Conservation (phyloP, 495 filamentous ascomycete species). For the Gamarada debralockiae region DNA sequence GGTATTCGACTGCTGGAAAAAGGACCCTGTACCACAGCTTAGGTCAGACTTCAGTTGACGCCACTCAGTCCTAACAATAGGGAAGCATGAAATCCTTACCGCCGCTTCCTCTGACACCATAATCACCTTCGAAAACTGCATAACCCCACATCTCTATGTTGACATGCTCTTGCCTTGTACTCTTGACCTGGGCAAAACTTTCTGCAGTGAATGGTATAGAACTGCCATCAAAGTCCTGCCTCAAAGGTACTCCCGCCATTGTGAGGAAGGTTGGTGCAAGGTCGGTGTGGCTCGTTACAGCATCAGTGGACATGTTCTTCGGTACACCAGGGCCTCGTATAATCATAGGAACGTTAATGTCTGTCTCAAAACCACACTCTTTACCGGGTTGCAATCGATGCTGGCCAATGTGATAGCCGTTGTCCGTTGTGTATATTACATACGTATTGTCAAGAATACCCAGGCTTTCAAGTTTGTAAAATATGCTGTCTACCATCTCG, state of each 20-base stretch:
- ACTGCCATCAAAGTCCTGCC: conserved; percentile 48
- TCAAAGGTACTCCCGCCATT: conserved; percentile 36
- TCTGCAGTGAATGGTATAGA: conserved; percentile 39
- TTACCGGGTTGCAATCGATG: conserved; percentile 65
- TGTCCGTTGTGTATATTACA: conserved; percentile 63
- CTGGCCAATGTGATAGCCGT: conserved; percentile 67
- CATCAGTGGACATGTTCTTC: conserved; percentile 23
- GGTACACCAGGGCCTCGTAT: conserved; percentile 52
- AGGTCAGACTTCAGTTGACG: too few relatives aligned
- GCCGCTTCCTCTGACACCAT: too few relatives aligned
- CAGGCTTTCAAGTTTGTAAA: conserved; percentile 43
- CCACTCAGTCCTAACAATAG: conserved; percentile 25
- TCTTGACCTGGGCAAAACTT: conserved; percentile 9
- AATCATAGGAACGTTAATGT: conserved; percentile 60
- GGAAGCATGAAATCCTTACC: too few relatives aligned
- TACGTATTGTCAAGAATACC: conserved; percentile 58
- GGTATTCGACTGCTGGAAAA: too few relatives aligned
- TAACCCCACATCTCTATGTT: conserved; percentile 57
- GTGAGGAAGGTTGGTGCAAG: conserved; percentile 58
- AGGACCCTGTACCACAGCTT: too few relatives aligned
- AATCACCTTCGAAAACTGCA: conserved; percentile 39
- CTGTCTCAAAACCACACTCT: conserved; percentile 59
- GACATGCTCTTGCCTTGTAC: conserved; percentile 46
- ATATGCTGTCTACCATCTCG: conserved; percentile 53
- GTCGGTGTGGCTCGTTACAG: conserved; percentile 60